Evolutionary conservation across 306 rosid species (phyloP), one percentile per base, ranked within the genome.

Genomic region (Rosa rugosa): DNA sequence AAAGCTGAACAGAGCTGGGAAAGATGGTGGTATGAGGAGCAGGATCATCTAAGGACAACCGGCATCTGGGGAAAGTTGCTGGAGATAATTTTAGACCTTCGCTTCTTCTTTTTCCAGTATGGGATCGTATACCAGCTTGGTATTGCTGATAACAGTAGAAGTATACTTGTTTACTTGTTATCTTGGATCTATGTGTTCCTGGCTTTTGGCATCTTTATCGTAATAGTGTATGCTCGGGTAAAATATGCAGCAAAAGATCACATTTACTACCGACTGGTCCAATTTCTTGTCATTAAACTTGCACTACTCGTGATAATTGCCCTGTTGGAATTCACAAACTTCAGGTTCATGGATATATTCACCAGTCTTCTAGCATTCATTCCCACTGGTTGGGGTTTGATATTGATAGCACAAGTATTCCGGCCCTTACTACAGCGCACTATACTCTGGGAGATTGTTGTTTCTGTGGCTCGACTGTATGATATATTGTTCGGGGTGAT

Each of bases 1-100:
- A 91, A 91, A 86, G 92, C 96, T 81, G 98, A 91, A 82, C 89
- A 91, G 79, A 91, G 98, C 81, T 94, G 98, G 98, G 97, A 91
- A 83, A 90, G 87, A 79, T 94, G 98, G 98, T 94, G 98, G 97
- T 89, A 90, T 20, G 98, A 94, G 80, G 97, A 91, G 80, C 97
- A 91, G 81, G 97, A 90, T 81, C 98, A 94, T 83, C 82, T 94
- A 38, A 89, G 74, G 85, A 71, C 79, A 36, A 94, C 96, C 40
- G 98, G 98, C 23, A 11, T 84, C 20, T 86, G 92, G 97, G 98
- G 96, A 60, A 90, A 90, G 88, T 17, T 94, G 73, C n/a, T 85
- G 76, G 97, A 94, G 87, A 80, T 92, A 54, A 56, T 93, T 79
- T 75, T 94, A 75, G 97, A 91, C 83, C 89, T 94, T 13, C 89